Percentiles rank a stretch among this genome's conserved stretches.
Conservation (phyloP, 768 basidiomycete genomes). For the Scleroderma citrinum region DNA sequence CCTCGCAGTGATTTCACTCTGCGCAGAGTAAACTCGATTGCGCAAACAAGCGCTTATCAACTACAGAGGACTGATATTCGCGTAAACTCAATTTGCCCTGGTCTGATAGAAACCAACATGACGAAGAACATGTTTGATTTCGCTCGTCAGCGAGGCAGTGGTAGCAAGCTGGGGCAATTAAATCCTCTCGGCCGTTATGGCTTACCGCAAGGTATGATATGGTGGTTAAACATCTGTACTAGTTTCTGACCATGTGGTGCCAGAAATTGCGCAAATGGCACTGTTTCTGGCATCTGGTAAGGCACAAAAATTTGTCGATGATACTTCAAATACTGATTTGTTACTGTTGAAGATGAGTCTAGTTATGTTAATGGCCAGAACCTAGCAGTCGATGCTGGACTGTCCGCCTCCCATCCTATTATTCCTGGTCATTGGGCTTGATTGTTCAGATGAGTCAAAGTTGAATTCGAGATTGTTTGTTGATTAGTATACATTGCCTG, state of each 20-base stretch:
- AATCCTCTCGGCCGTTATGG: slow-evolving; percentile 82
- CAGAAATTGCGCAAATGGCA: slow-evolving; percentile 83
- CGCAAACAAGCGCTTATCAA: slow-evolving; percentile 76
- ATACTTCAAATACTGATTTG: slow-evolving; percentile 5
- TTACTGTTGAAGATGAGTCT: slow-evolving; percentile 57
- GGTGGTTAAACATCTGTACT: slow-evolving; percentile 10
- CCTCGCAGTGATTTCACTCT: slow-evolving; percentile 4
- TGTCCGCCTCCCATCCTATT: slow-evolving; percentile 75
- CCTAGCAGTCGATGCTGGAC: slow-evolving; percentile 80
- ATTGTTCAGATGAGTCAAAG: slow-evolving; percentile 5
- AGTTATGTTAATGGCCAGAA: slow-evolving; percentile 92
- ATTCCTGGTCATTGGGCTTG: slow-evolving; percentile 69
- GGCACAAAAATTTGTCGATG: slow-evolving; percentile 11
- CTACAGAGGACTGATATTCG: slow-evolving; percentile 79
- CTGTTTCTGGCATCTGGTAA: slow-evolving; percentile 85
- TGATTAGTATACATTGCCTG: slow-evolving; percentile 1
- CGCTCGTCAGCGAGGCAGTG: slow-evolving; percentile 71
- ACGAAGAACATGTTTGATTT: slow-evolving; percentile 70
- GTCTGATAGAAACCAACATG: slow-evolving; percentile 93
- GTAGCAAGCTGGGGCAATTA: slow-evolving; percentile 67
- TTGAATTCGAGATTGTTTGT: background rate
- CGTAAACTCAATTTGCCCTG: slow-evolving; percentile 87
- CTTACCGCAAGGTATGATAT: slow-evolving; percentile 61
- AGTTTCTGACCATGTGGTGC: slow-evolving; percentile 8
- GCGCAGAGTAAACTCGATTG: slow-evolving; percentile 78